Conservation (phyloP, 768 basidiomycete species). For the Collybia nuda region DNA sequence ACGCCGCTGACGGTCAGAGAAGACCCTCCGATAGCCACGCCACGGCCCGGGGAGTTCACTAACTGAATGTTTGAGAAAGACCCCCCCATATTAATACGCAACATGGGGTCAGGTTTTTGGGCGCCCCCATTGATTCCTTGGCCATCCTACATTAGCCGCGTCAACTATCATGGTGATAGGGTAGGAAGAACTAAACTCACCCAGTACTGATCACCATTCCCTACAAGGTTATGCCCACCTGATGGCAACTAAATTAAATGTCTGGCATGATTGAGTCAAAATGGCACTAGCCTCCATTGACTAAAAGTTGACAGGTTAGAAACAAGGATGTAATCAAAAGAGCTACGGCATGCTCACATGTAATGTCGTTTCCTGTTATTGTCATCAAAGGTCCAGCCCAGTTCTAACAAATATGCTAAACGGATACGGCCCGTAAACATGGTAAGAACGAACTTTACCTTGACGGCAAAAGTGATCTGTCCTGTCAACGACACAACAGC, state of each 20-base stretch:
- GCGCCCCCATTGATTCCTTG: constrained; percentile 17
- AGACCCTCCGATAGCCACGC: constrained; percentile 14
- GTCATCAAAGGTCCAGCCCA: constrained; percentile 16
- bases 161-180: not conserved
- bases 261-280: not conserved
- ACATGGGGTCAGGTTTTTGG: constrained; percentile 12
- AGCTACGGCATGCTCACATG: constrained; percentile 6
- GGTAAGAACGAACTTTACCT: no score
- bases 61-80: constrained; percentile 14
- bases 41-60: constrained; percentile 13
- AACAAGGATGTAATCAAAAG: not conserved
- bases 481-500: constrained; percentile 11
- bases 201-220: constrained; percentile 15
- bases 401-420: not conserved
- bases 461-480: constrained; percentile 8
- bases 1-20: constrained; percentile 14
- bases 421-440: no score
- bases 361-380: constrained; percentile 15
- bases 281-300: no score
- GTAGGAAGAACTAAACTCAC: not conserved
- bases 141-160: constrained; percentile 8
- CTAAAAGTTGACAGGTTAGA: no score
- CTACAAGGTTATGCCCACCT: constrained; percentile 13
- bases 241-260: constrained; percentile 7
- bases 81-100: constrained; percentile 20